Evolutionary conservation across 106 monocot species (phyloP), one percentile per base, ranked within the genome.

Genomic region (Cymbidium sinense): DNA sequence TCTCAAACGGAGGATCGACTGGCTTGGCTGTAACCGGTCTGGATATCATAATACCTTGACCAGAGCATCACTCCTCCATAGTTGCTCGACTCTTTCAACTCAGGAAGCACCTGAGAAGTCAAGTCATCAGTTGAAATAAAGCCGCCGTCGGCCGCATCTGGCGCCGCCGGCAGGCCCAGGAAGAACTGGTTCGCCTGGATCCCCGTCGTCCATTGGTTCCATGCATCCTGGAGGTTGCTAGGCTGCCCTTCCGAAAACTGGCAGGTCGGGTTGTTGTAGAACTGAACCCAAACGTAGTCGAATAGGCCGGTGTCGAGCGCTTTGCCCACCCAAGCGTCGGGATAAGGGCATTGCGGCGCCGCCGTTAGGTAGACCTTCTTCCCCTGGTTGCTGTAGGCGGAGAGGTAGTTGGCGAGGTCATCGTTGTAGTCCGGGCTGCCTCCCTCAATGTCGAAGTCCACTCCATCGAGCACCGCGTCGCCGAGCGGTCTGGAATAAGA

Each of bases 21-120:
- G 15, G 80, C 73, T 13, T 34, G 23, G 61, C 81, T 81, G 18
- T 81, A 81, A 6, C 81, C 81, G 17, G 70, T 73, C 37, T 80
- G 36, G 21, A 37, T 55, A 30, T 80, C 80, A 18, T 80, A 75
- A 15, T 62, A 80, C 18, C 54, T 75, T 4, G 80, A 80, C 80
- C 80, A 80, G 27, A 80, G 41, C 80, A 80, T 82, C 31, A 82
- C 82, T 30, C 82, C 82, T 69, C 82, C 82, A 51, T 82, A 82
- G 35, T 82, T 82, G n/a, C 29, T 52, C 4, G 81, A 70, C 9
- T 39, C 23, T 50, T 82, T 82, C 31, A 82, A n/a, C 35, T 12
- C 12, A 0, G 82, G 82, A 19, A 82, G 77, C 25, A 82, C 82
- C 10, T 37, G 20, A 23, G 82, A 77, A 6, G 50, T 77, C 29